These are phyloP conservation scores for Chenopodium berlandieri DNA, from an alignment of 148 eudicot genomes.

Conservation along the genomic window DNA sequence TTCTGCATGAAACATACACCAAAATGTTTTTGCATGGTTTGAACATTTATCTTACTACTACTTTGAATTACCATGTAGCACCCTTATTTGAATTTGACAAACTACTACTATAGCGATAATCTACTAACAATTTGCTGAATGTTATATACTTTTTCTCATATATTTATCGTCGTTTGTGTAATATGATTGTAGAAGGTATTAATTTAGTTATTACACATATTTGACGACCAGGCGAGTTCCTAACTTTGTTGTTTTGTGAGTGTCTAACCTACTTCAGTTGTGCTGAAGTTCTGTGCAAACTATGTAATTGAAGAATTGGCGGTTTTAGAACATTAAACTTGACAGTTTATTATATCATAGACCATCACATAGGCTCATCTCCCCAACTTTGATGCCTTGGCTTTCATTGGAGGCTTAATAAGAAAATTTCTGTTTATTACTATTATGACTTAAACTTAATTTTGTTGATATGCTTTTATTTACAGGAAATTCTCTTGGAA, in stretches of 20 bases:
- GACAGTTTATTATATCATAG: too few species aligned
- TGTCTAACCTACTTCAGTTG: not conserved
- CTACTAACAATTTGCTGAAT: too few species aligned
- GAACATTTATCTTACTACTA: not conserved
- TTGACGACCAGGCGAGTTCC: not conserved
- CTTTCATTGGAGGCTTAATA: not conserved
- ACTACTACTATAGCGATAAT: too few species aligned
- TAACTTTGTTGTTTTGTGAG: not conserved
- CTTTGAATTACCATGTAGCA: too few species aligned
- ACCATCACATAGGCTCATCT: not conserved
- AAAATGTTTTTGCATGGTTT: not conserved
- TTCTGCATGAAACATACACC: not conserved
- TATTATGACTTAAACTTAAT: not conserved
- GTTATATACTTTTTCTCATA: too few species aligned
- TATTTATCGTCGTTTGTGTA: not conserved
- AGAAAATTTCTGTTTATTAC: not conserved
- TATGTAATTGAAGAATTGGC: not conserved
- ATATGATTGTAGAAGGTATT: not conserved
- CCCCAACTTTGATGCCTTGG: not conserved
- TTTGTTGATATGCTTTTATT: slow-evolving; percentile 1
- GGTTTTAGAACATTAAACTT: not conserved
- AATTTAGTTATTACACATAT: not conserved
- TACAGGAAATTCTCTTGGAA: slow-evolving; percentile 66
- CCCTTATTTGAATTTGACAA: too few species aligned
- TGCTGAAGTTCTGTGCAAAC: not conserved